Evolutionary conservation across 2,329 filamentous ascomycete species (phyloP), one percentile per base, ranked within the genome.

Genomic region (Hortaea sp.): DNA sequence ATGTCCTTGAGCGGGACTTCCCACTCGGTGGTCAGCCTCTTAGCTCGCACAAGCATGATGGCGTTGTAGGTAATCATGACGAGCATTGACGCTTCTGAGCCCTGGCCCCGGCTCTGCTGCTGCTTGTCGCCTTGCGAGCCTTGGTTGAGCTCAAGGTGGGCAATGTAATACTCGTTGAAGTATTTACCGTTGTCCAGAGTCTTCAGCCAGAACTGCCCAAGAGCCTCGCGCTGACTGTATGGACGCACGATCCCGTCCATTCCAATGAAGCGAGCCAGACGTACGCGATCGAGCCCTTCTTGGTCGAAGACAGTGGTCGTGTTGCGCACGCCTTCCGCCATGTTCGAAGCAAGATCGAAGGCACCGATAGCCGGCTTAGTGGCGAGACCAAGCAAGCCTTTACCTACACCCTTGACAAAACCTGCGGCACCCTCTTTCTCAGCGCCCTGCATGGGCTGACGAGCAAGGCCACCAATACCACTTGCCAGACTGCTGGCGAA

Each of bases 141-240:
- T 6, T 57, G 58, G 43, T 64, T 62, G 28, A 98, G 77, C 67
- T 98, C 90, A 4, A 98, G 74, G 63, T 98, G 94, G 4, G 89
- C 94, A 64, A 98, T 92, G 70, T 98, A 98, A 63, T 88, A 79
- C 67, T 98, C 92, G 68, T 94, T 84, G 77, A 98, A 98, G 73
- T 90, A 97, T 65, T 89, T 92, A 51, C 92, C 92, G 54, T 95
- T 92, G 68, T 98, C 92, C 7, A 94, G 81, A 49, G 95, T 94
- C 75, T 98, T 98, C 53, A 98, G 81, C 94, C 92, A 98, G 72
- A 88, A 95, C 65, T 98, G 92, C 0, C 92, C 92, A 3, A 98
- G 80, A 0, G 92, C 89, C 72, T 98, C 92, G 41, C 92, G 86
- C 63, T 94, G 86, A 46, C 83, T 89, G 72, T 95, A 98, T 0